phyloP scores from a whole-genome alignment of 2,329 filamentous ascomycete species.

The Hypoxylon sp. region DNA sequence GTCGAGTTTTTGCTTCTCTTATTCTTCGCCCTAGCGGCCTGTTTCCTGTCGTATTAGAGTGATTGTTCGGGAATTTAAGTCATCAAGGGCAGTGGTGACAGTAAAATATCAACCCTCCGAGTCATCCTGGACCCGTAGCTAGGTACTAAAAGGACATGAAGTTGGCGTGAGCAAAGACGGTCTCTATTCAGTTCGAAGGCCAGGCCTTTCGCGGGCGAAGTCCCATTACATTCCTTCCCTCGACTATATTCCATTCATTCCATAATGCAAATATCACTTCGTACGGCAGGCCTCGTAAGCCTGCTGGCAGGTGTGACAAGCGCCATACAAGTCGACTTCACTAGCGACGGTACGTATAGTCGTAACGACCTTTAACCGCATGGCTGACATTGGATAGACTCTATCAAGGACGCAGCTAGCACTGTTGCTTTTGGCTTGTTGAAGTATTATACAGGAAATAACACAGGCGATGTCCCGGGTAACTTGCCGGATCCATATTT shows the following conservation, averaged over 20 bases:
- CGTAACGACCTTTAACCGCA: constrained; percentile 49
- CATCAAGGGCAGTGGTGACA: constrained; percentile 10
- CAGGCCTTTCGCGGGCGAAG: constrained; percentile 28
- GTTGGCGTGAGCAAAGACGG: constrained; percentile 28
- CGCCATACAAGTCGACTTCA: constrained; percentile 53
- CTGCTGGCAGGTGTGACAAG: constrained; percentile 49
- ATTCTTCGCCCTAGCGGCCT: constrained; percentile 46
- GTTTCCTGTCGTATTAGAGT: constrained; percentile 33
- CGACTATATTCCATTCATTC: constrained; percentile 27
- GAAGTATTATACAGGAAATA: constrained; percentile 63
- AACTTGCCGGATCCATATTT: constrained; percentile 74
- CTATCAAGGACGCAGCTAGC: constrained; percentile 59
- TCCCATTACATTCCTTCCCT: constrained; percentile 26
- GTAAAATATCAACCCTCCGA: constrained; percentile 11
- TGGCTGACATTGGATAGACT: constrained; percentile 60
- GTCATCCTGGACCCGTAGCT: constrained; percentile 6
- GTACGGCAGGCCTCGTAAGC: constrained; percentile 46
- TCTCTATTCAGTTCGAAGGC: constrained; percentile 31
- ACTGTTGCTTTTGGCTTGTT: constrained; percentile 52
- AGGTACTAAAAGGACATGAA: constrained; percentile 37
- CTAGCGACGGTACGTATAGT: constrained; percentile 51
- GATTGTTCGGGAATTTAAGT: constrained; percentile 7
- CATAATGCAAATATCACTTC: constrained; percentile 47
- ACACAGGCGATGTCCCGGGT: constrained; percentile 69
- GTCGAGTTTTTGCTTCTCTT: constrained; percentile 48